A percentile compares a stretch with the other conserved stretches of the same genome.
Evolutionary conservation across 176 grass and related monocot species (phyloP).

Genomic region (Avena sativa): DNA sequence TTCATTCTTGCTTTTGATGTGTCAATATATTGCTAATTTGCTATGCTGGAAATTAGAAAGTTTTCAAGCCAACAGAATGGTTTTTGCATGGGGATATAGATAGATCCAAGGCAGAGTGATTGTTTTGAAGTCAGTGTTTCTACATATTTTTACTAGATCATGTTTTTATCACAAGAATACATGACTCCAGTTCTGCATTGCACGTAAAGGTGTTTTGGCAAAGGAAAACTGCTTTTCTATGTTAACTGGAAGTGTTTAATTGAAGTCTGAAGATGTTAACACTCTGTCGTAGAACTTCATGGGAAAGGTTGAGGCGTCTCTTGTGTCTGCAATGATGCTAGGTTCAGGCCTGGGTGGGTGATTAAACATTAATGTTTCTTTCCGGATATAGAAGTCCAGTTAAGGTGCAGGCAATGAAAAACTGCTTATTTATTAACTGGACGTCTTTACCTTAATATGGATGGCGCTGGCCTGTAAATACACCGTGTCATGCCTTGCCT

Average conservation of each 20-base stretch:
- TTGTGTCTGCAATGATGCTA: neutral
- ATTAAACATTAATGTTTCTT: neutral
- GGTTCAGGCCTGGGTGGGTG: neutral
- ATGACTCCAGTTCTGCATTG: neutral
- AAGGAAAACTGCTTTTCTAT: neutral
- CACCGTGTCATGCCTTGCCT: neutral
- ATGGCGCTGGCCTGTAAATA: neutral
- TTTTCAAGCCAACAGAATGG: neutral
- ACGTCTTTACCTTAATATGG: neutral
- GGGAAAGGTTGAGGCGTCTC: neutral
- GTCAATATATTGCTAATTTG: neutral
- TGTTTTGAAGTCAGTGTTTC: neutral
- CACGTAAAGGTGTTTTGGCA: neutral
- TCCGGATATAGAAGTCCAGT: neutral
- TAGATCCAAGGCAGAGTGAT: neutral
- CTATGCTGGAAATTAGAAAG: neutral
- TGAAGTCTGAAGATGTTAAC: too few relatives aligned
- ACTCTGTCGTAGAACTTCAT: neutral
- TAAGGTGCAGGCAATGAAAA: neutral
- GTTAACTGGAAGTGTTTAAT: neutral
- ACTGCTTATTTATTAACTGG: neutral
- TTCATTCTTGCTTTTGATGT: neutral
- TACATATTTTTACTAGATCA: neutral
- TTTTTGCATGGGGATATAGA: neutral
- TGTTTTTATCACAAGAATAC: neutral